Base-by-base conservation (phyloP, 1,284 basidiomycete genomes). In the Apiotrichum laibachii region DNA sequence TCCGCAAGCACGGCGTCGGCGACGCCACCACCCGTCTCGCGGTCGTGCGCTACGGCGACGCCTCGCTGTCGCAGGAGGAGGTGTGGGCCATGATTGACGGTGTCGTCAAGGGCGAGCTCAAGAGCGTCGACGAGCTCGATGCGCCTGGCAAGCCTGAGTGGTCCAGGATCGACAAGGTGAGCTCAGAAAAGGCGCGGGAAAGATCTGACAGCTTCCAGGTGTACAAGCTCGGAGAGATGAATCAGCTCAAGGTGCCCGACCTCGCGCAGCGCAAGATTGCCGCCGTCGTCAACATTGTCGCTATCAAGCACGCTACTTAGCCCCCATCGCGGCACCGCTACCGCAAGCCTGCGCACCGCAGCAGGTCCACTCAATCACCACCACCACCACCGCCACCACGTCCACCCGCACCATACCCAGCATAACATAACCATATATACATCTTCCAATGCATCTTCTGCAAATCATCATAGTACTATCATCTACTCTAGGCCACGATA, bases 1-100 rank as follows among this genome's bases (percentile, higher is more conserved):
- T 96, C 62, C 83, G 85, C 56, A 83, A 89, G 57, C 93, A 92
- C 68, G 92, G 93, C 6, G 82, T 95, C 5, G 86, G 86, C 0
- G 85, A 88, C 43, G 76, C 73, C 6, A 86, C 84, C n/a, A 82
- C 79, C 0, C 80, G 85, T 12, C 80, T 94, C n/a, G 70, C 92
- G 18, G 85, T 94, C 9, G 86, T 93, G 13, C 83, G 86, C 10
- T 82, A 93, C 39, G 80, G 80, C 8, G 77, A 64, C 5, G 56
- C 56, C 13, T 34, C 61, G 19, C 35, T 19, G 31, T 39, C 18
- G 18, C 51, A 4, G 59, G 69, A 3, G 59, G 69, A 6, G 72
- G 80, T 39, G 68, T 88, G 15, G 74, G 82, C 68, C 12, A 77
- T 77, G 60, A 88, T 90, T 83, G 74, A 76, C 34, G 75, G 72